These are phyloP conservation scores for Eimeria zaria DNA, from an alignment of 169 alveolate species.

Conservation along the genomic window DNA sequence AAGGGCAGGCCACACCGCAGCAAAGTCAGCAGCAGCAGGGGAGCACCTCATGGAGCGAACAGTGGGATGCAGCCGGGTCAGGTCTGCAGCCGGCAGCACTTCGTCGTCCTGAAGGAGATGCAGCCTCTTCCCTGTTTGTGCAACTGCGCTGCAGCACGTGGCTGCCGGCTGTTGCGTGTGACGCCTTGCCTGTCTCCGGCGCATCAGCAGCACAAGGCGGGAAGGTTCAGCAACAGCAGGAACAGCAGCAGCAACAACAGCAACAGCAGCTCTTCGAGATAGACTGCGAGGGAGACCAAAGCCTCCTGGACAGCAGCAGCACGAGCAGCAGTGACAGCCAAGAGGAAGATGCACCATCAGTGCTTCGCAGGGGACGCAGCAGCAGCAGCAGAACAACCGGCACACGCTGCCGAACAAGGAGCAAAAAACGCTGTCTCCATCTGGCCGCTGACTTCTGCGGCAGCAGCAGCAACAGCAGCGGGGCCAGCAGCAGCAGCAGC, in stretches of 20 bases:
- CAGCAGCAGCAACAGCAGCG: constrained; percentile 2
- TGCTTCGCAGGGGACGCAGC: constrained; percentile 18
- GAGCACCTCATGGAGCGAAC: neutral
- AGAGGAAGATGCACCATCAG: neutral
- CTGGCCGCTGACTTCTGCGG: neutral
- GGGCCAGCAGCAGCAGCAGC: constrained; percentile 37
- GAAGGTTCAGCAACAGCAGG: neutral
- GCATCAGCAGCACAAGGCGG: neutral
- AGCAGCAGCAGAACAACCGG: constrained; percentile 14
- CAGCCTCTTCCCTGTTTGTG: constrained; percentile 29
- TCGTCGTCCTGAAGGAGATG: neutral
- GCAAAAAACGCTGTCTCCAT: constrained; percentile 1
- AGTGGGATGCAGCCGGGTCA: neutral
- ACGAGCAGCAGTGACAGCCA: constrained; percentile 52
- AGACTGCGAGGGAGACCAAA: constrained; percentile 51
- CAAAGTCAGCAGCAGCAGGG: constrained; percentile 51
- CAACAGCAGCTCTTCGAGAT: constrained; percentile 7
- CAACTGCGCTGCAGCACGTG: constrained; percentile 73
- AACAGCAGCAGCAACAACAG: neutral
- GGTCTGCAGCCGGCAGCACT: neutral
- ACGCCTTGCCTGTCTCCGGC: constrained; percentile 12
- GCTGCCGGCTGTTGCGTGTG: constrained; percentile 74
- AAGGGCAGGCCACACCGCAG: neutral
- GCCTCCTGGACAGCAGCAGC: neutral
- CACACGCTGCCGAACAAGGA: neutral